phyloP scores from a whole-genome alignment of 768 basidiomycete genomes.

The Phlebiopsis gigantea region DNA sequence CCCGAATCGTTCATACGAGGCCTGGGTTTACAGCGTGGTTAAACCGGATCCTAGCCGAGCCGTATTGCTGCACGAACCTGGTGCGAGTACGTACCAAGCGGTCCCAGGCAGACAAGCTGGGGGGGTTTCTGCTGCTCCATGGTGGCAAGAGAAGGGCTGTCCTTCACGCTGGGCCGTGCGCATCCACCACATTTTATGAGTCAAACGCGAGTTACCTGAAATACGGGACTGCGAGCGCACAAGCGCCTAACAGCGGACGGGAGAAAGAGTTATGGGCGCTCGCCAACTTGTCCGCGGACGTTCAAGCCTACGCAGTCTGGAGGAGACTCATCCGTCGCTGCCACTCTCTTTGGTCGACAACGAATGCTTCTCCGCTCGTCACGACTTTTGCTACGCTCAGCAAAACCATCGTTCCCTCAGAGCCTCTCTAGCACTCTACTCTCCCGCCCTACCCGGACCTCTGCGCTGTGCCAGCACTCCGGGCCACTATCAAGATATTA shows the following conservation, averaged over 20 bases:
- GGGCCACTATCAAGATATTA: constrained; percentile 1
- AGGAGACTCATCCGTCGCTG: not conserved
- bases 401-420: not conserved
- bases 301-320: not conserved
- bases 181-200: constrained; percentile 2
- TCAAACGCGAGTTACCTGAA: not conserved
- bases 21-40: constrained; percentile 27
- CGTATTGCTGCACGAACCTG: constrained; percentile 33
- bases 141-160: not conserved
- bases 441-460: not conserved
- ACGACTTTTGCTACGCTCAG: constrained; percentile 3
- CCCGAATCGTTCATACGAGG: constrained; percentile 42
- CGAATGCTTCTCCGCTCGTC: constrained; percentile 1
- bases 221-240: not conserved
- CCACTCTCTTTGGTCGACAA: not conserved
- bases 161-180: not conserved
- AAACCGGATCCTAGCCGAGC: not conserved
- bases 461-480: not conserved
- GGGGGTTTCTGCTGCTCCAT: constrained; percentile 10
- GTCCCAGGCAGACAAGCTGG: constrained; percentile 55
- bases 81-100: constrained; percentile 68
- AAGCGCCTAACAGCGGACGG: not conserved
- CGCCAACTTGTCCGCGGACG: not conserved
- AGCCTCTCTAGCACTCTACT: not conserved
- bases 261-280: not conserved